Evolutionary conservation across 2,329 filamentous ascomycete genomes (phyloP).

Genomic region (Scorias spongiosa): DNA sequence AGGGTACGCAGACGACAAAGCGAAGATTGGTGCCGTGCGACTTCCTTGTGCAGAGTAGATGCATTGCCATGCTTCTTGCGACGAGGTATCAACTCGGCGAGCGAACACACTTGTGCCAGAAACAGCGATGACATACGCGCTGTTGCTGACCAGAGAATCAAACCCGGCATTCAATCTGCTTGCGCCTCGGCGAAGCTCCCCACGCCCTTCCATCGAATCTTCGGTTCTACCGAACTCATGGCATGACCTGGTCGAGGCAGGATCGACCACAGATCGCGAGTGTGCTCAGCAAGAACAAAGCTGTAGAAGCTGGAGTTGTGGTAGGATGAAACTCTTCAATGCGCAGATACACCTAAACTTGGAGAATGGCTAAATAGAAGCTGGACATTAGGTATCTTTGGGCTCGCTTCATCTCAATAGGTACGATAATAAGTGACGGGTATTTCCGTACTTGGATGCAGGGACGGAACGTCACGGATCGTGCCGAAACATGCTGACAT

Average conservation of each 20-base stretch:
- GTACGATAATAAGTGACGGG: too few relatives aligned
- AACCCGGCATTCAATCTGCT: not conserved
- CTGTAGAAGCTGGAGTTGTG: too few relatives aligned
- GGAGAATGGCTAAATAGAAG: too few relatives aligned
- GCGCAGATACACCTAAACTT: too few relatives aligned
- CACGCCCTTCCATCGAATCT: not conserved
- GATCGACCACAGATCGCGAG: too few relatives aligned
- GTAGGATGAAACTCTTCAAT: too few relatives aligned
- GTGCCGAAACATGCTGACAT: too few relatives aligned
- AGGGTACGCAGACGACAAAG: slow-evolving; percentile 1
- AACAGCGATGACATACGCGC: not conserved
- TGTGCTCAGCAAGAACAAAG: too few relatives aligned
- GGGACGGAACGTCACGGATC: too few relatives aligned
- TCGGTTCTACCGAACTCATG: not conserved
- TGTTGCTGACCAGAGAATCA: not conserved
- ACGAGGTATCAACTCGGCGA: not conserved
- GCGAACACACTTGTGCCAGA: not conserved
- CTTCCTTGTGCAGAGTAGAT: not conserved
- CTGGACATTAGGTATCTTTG: too few relatives aligned
- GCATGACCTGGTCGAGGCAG: not conserved
- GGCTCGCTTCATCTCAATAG: too few relatives aligned
- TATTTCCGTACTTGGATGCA: too few relatives aligned
- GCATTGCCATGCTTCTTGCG: not conserved
- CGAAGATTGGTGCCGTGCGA: slow-evolving; percentile 4
- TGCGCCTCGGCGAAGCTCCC: not conserved